A percentile compares a stretch with the other conserved stretches of the same genome.
These are phyloP conservation scores for Cutaneotrichosporon sp. DNA, from an alignment of 1,284 basidiomycete genomes.

Conservation along the genomic window DNA sequence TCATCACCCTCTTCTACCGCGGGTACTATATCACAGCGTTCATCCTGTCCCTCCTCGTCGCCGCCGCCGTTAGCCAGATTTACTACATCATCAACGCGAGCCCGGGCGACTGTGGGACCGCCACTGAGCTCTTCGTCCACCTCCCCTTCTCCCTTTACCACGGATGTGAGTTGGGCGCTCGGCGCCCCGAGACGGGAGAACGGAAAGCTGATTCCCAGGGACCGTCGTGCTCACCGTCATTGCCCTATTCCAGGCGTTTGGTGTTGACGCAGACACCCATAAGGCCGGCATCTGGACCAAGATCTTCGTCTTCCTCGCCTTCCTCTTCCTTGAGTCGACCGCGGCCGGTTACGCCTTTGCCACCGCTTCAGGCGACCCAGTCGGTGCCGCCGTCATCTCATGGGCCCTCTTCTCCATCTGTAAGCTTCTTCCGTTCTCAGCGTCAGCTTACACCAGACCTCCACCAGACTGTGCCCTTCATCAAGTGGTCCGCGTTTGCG, in stretches of 20 bases:
- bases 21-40: slow-evolving; percentile 70
- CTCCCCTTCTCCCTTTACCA: slow-evolving; percentile 86
- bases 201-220: slow-evolving; percentile 39
- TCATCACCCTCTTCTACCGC: slow-evolving; percentile 70
- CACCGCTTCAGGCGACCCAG: slow-evolving; percentile 73
- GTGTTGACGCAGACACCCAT: slow-evolving; percentile 63
- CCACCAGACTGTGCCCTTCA: slow-evolving; percentile 59
- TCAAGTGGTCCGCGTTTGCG: slow-evolving; percentile 81
- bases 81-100: slow-evolving; percentile 88
- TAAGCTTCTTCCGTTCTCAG: slow-evolving; percentile 14
- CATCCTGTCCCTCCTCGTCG: slow-evolving; percentile 70
- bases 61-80: slow-evolving; percentile 58
- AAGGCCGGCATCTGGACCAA: slow-evolving; percentile 82
- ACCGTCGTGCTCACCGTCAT: slow-evolving; percentile 85
- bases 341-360: slow-evolving; percentile 87
- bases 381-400: slow-evolving; percentile 46
- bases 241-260: slow-evolving; percentile 86
- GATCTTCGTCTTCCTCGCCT: slow-evolving; percentile 82
- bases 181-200: no score
- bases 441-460: slow-evolving; percentile 50
- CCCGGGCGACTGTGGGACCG: slow-evolving; percentile 57
- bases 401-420: slow-evolving; percentile 48
- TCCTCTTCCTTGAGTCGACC: slow-evolving; percentile 89
- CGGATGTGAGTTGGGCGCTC: slow-evolving; percentile 65
- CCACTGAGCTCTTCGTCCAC: slow-evolving; percentile 60